phyloP scores from a whole-genome alignment of 2,329 filamentous ascomycete genomes.

The Podosphaera fusca region DNA sequence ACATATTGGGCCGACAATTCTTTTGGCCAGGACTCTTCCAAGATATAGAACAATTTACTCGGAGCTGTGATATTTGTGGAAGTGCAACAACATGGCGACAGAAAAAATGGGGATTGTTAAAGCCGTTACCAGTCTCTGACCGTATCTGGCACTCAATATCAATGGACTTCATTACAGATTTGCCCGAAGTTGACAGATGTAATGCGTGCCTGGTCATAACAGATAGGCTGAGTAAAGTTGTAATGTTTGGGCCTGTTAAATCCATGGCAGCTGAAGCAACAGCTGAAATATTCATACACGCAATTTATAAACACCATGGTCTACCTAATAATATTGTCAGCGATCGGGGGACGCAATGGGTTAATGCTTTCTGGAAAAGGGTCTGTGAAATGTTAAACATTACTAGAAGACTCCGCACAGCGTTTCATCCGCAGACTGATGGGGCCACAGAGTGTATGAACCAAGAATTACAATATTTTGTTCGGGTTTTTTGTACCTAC shows the following conservation, averaged over 20 bases:
- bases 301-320: too few relatives aligned
- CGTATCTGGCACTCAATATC: neutral
- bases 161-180: neutral
- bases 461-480: neutral
- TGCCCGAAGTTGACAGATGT: neutral
- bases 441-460: neutral
- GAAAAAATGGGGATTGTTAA: neutral
- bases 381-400: too few relatives aligned
- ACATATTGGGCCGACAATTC: neutral
- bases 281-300: too few relatives aligned
- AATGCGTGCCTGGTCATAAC: neutral
- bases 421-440: too few relatives aligned
- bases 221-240: neutral
- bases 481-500: too few relatives aligned
- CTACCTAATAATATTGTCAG: too few relatives aligned
- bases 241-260: neutral
- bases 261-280: too few relatives aligned
- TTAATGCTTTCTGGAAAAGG: too few relatives aligned
- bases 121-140: neutral
- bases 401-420: too few relatives aligned
- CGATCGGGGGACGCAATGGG: too few relatives aligned
- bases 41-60: neutral
- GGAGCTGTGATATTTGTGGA: neutral
- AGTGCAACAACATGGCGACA: neutral
- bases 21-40: neutral